phyloP scores from a whole-genome alignment of 192 early-diverging fungal genomes.

The Backusella luteola region DNA sequence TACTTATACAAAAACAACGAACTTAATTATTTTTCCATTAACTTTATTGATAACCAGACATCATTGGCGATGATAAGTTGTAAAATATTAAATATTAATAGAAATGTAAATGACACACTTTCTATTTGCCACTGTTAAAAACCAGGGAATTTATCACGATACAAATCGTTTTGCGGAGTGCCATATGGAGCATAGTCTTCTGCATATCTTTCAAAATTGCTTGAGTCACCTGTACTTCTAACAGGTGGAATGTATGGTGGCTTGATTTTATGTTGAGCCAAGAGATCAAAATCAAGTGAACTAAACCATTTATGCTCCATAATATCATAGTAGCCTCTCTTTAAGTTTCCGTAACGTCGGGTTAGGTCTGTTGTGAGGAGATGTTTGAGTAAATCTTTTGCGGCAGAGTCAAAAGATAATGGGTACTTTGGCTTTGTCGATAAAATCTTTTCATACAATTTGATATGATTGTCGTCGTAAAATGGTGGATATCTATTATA shows the following conservation, averaged over 20 bases:
- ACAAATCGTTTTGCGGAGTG: background rate
- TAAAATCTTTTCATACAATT: conserved; percentile 89
- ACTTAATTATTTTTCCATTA: too few species aligned
- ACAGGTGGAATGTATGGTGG: conserved; percentile 60
- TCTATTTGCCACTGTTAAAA: background rate
- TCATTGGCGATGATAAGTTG: too few species aligned
- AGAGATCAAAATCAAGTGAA: conserved; percentile 2
- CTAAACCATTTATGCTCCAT: conserved; percentile 78
- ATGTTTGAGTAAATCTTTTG: conserved; percentile 72
- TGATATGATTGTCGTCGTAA: conserved; percentile 83
- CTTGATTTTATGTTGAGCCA: conserved; percentile 16
- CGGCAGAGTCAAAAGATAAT: conserved; percentile 59
- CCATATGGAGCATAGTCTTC: conserved; percentile 21
- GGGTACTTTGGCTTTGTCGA: conserved; percentile 71
- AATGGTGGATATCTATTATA: conserved; percentile 66
- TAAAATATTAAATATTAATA: too few species aligned
- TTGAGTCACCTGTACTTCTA: conserved; percentile 17
- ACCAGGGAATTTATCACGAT: background rate
- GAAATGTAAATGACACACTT: too few species aligned
- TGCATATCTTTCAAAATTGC: conserved; percentile 34
- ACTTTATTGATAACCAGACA: too few species aligned
- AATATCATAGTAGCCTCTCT: conserved; percentile 73
- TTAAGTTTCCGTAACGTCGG: conserved; percentile 81
- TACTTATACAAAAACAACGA: too few species aligned
- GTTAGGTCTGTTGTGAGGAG: conserved; percentile 77